phyloP scores from a whole-genome alignment of 179 eudicot species.

The Drosera spatulata region DNA sequence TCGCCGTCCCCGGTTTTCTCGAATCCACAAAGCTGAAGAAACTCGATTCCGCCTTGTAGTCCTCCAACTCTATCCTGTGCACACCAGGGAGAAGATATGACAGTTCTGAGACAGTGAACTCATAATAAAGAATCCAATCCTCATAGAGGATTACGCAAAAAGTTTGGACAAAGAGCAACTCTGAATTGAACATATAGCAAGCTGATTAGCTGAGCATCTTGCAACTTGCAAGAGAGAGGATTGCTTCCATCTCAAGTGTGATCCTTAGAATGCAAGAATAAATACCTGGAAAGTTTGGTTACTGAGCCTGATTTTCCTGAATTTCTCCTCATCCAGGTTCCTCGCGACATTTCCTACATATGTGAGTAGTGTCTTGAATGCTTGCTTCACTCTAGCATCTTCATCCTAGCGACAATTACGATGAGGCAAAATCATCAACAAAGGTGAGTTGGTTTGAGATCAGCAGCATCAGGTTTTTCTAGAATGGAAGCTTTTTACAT shows the following conservation, averaged over 20 bases:
- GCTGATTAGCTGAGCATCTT: too few relatives aligned
- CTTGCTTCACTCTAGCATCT: conserved; percentile 80
- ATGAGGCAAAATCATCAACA: background rate
- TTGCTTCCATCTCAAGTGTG: background rate
- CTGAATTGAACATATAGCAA: too few relatives aligned
- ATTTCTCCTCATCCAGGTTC: conserved; percentile 92
- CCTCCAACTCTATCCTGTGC: conserved; percentile 88
- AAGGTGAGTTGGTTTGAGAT: background rate
- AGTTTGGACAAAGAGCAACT: too few relatives aligned
- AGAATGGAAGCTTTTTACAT: too few relatives aligned
- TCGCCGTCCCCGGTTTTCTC: conserved; percentile 83
- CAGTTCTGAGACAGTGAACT: too few relatives aligned
- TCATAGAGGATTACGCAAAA: too few relatives aligned
- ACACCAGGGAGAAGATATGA: background rate
- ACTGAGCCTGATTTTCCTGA: conserved; percentile 76
- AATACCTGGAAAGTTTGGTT: conserved; percentile 88
- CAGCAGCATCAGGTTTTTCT: too few relatives aligned
- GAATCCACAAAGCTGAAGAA: conserved; percentile 94
- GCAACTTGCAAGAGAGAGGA: too few relatives aligned
- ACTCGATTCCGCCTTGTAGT: conserved; percentile 82
- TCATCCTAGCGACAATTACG: conserved; percentile 42
- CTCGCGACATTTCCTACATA: conserved; percentile 77
- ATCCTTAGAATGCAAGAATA: too few relatives aligned
- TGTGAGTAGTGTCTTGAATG: conserved; percentile 87
- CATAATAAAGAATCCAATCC: too few relatives aligned